These are phyloP conservation scores for Pezizomycotina sp. DNA, from an alignment of 2,329 filamentous ascomycete genomes.

Conservation along the genomic window DNA sequence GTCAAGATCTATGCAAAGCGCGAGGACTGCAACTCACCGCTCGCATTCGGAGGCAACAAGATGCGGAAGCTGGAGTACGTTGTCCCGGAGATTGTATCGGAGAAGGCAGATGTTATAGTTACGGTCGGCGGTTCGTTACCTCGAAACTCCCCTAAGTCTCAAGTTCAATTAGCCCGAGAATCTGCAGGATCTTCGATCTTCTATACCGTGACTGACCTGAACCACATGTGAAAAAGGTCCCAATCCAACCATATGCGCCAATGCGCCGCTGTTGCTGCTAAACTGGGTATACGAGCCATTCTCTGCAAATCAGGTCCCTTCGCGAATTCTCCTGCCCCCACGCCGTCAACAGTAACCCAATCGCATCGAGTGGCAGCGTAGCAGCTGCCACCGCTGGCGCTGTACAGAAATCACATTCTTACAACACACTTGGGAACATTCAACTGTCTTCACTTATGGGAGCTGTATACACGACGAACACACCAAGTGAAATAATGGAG, in stretches of 20 bases:
- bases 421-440: conserved; percentile 52
- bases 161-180: no score
- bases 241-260: conserved; percentile 55
- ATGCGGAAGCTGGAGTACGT: conserved; percentile 55
- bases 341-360: no score
- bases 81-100: conserved; percentile 49
- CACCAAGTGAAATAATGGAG: no score
- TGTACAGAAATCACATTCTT: conserved; percentile 31
- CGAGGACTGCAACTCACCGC: conserved; percentile 52
- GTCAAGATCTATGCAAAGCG: conserved; percentile 54
- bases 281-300: conserved; percentile 40
- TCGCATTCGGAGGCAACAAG: conserved; percentile 55
- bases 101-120: no score
- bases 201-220: no score
- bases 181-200: no score
- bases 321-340: conserved; percentile 35
- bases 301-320: conserved; percentile 32
- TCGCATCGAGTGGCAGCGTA: conserved; percentile 20
- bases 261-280: conserved; percentile 45
- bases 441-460: conserved; percentile 53
- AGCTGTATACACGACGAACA: no score
- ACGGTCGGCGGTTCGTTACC: no score
- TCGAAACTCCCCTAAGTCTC: no score
- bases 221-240: no score
- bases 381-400: conserved; percentile 19